Conservation (phyloP, 2,329 filamentous ascomycete species). For the Akanthomyces uredinophilus region DNA sequence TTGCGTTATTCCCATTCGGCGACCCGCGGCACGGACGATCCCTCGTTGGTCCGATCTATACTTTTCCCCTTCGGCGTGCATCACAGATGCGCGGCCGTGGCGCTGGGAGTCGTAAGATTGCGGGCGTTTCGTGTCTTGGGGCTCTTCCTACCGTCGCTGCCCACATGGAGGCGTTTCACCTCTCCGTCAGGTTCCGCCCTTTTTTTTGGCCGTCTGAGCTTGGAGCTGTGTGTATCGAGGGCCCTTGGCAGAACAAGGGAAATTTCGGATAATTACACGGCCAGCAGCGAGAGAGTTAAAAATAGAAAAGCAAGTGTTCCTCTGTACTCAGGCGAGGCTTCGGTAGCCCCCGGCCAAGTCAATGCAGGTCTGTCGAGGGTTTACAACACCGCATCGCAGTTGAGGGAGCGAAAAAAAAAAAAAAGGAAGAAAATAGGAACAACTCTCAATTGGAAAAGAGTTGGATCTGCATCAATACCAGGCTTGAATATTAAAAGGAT, state of each 20-base stretch:
- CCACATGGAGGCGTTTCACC: slow-evolving; percentile 12
- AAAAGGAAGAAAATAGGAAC: background rate
- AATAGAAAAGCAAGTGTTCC: background rate
- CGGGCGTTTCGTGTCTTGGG: background rate
- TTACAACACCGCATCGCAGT: background rate
- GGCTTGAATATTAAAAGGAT: background rate
- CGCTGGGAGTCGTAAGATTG: background rate
- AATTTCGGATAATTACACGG: background rate
- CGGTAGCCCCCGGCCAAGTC: no score
- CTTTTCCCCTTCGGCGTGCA: background rate
- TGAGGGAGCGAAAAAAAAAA: background rate
- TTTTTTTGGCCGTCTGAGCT: background rate
- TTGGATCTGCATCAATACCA: background rate
- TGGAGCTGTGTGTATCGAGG: background rate
- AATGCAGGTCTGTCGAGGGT: background rate
- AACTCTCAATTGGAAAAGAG: background rate
- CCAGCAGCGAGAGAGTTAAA: background rate
- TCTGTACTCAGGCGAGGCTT: background rate
- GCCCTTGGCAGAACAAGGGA: background rate
- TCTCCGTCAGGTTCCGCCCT: background rate
- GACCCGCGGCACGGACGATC: background rate
- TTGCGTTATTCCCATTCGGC: background rate
- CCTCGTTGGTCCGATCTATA: slow-evolving; percentile 1
- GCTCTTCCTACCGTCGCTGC: background rate
- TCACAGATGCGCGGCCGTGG: background rate